These are phyloP conservation scores for Phialophora tarda DNA, from an alignment of 2,329 filamentous ascomycete genomes.

Conservation along the genomic window DNA sequence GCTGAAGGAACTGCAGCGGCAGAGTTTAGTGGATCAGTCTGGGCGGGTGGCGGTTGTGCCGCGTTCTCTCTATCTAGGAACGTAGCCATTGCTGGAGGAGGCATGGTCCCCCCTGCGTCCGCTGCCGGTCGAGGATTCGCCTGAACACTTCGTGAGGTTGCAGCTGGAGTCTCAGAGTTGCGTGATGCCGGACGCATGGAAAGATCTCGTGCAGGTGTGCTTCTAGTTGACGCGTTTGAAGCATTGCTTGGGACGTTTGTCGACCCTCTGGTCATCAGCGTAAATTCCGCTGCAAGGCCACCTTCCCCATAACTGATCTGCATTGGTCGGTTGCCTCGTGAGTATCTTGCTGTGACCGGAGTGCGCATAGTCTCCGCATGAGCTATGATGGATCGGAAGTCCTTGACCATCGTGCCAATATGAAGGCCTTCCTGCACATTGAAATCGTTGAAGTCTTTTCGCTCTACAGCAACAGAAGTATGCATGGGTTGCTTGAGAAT, in stretches of 20 bases:
- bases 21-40: slow-evolving; percentile 32
- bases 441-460: slow-evolving; percentile 66
- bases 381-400: slow-evolving; percentile 68
- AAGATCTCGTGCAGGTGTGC: slow-evolving; percentile 45
- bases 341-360: slow-evolving; percentile 63
- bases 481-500: slow-evolving; percentile 69
- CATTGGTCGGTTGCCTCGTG: slow-evolving; percentile 63
- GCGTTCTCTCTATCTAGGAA: slow-evolving; percentile 21
- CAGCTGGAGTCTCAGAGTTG: slow-evolving; percentile 29
- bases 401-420: slow-evolving; percentile 67
- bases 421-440: slow-evolving; percentile 64
- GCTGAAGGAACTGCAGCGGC: slow-evolving; percentile 43
- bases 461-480: slow-evolving; percentile 67
- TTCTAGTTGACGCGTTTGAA: slow-evolving; percentile 49
- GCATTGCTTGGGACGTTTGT: slow-evolving; percentile 48
- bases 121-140: slow-evolving; percentile 14
- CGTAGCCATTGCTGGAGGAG: slow-evolving; percentile 37
- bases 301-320: slow-evolving; percentile 64
- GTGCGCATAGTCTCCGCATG: slow-evolving; percentile 66
- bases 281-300: slow-evolving; percentile 65
- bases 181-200: slow-evolving; percentile 49
- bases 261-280: slow-evolving; percentile 68
- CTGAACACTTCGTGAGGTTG: slow-evolving; percentile 24
- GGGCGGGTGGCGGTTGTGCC: slow-evolving; percentile 33
- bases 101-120: slow-evolving; percentile 31